These are phyloP conservation scores for Melocanna baccifera DNA, from an alignment of 176 grass and related monocot species.

Conservation along the genomic window DNA sequence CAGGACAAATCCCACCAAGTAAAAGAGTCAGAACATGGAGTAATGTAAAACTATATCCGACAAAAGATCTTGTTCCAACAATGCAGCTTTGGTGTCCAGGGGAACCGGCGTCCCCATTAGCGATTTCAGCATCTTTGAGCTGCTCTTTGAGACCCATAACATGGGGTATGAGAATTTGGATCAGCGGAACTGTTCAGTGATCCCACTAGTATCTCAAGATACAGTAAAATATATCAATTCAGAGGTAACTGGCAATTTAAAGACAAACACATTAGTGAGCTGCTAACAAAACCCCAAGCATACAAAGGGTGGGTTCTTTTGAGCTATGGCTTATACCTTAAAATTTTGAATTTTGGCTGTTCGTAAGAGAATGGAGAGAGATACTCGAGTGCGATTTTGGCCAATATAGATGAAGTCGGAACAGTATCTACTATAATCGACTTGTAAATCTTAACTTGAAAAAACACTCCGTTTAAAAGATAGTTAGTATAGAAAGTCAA, in stretches of 20 bases:
- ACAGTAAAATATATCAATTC: slow-evolving; percentile 95
- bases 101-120: too few relatives aligned
- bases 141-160: slow-evolving; percentile 94
- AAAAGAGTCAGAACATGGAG: neutral
- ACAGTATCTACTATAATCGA: too few relatives aligned
- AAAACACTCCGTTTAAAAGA: too few relatives aligned
- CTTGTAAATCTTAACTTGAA: too few relatives aligned
- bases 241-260: slow-evolving; percentile 67
- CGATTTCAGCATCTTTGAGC: slow-evolving; percentile 46
- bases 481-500: too few relatives aligned
- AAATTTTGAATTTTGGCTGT: too few relatives aligned
- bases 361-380: too few relatives aligned
- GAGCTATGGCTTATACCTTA: too few relatives aligned
- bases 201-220: slow-evolving; percentile 59
- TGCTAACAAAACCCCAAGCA: slow-evolving; percentile 14
- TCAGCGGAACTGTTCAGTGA: slow-evolving; percentile 64
- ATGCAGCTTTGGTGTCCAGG: too few relatives aligned
- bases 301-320: too few relatives aligned
- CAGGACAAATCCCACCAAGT: neutral
- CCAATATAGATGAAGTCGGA: too few relatives aligned
- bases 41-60: neutral
- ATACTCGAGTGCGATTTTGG: too few relatives aligned
- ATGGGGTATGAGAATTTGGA: slow-evolving; percentile 81
- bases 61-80: slow-evolving; percentile 2
- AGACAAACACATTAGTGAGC: slow-evolving; percentile 29